Base-by-base conservation (phyloP, 148 eudicot species). In the Cornus kousa region DNA sequence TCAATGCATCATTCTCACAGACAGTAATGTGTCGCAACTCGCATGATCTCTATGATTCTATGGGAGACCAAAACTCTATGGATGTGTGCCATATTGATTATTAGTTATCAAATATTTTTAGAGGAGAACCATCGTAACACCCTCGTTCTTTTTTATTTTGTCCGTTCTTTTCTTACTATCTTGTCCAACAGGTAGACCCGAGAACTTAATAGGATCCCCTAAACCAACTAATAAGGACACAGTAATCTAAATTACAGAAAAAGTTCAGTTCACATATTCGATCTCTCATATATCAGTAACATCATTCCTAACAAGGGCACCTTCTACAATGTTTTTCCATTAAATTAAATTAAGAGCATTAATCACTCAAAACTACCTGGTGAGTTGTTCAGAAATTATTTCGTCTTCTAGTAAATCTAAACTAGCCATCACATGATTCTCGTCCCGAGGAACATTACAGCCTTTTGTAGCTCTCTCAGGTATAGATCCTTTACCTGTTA, bases 361-460 rank as follows among this genome's bases (percentile, higher is more conserved):
- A 59, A 73, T n/a, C 5, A 39, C 31, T 33, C 65, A 37, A 74
- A 70, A 71, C 32, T 85, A 93, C 98, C 98, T 91, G 79, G 98
- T 96, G 64, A 96, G 93, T 76, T 96, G 98, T 84, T 96, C 98
- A 68, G 98, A 96, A 66, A 96, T 94, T 80, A 96, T 92, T 81
- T 96, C 99, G 85, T 96, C 99, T 71, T 80, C 79, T 24, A 90
- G 71, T 74, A 93, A 87, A 85, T 89, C 90, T 75, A 78, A 64
- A 82, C 82, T 67, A 80, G 78, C 82, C 75, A 55, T 68, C 57
- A 65, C 80, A 53, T 78, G 79, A 57, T 73, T 77, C 74, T 78
- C 79, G 77, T 77, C 78, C 79, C 43, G 70, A 80, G 69, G 43
- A 66, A 40, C 71, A 66, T 78, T 67, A 43, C 22, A 50, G 7